Evolutionary conservation across 1,139 yeast species (phyloP).

Genomic region (Eremothecium cymbalariae): DNA sequence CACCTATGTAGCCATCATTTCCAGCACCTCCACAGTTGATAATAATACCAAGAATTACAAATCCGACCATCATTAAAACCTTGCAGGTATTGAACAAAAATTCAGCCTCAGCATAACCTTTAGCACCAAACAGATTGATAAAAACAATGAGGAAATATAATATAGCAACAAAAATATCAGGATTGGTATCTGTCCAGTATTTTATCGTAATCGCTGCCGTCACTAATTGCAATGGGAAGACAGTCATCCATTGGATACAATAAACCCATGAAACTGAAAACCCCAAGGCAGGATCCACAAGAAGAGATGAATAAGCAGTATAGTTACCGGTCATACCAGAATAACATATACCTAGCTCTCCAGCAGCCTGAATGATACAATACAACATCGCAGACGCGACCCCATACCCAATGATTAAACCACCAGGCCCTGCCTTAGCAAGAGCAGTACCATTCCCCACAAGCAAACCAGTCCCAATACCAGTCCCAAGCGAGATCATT

Average conservation of each 20-base stretch:
- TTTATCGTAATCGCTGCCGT: slow-evolving; percentile 66
- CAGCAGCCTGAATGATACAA: slow-evolving; percentile 70
- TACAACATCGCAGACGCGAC: slow-evolving; percentile 59
- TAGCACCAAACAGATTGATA: slow-evolving; percentile 59
- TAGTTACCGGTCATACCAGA: slow-evolving; percentile 70
- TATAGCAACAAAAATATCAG: slow-evolving; percentile 61
- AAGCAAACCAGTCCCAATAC: slow-evolving; percentile 69
- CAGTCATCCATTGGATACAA: slow-evolving; percentile 70
- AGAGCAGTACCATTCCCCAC: slow-evolving; percentile 71
- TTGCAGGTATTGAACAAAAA: slow-evolving; percentile 52
- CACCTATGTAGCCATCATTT: slow-evolving; percentile 53
- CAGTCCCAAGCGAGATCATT: slow-evolving; percentile 77
- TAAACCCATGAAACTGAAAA: slow-evolving; percentile 77
- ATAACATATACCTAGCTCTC: slow-evolving; percentile 70
- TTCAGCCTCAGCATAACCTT: slow-evolving; percentile 70
- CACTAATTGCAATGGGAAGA: slow-evolving; percentile 66
- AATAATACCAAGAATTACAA: slow-evolving; percentile 53
- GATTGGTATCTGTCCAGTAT: slow-evolving; percentile 58
- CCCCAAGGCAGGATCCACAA: slow-evolving; percentile 67
- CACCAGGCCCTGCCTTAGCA: slow-evolving; percentile 69
- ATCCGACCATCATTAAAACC: slow-evolving; percentile 54
- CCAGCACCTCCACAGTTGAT: slow-evolving; percentile 63
- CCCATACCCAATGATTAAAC: slow-evolving; percentile 58
- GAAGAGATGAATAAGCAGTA: slow-evolving; percentile 55
- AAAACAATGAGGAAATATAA: slow-evolving; percentile 51